Evolutionary conservation across 345 rosid species (phyloP).

Genomic region (Populus alba): DNA sequence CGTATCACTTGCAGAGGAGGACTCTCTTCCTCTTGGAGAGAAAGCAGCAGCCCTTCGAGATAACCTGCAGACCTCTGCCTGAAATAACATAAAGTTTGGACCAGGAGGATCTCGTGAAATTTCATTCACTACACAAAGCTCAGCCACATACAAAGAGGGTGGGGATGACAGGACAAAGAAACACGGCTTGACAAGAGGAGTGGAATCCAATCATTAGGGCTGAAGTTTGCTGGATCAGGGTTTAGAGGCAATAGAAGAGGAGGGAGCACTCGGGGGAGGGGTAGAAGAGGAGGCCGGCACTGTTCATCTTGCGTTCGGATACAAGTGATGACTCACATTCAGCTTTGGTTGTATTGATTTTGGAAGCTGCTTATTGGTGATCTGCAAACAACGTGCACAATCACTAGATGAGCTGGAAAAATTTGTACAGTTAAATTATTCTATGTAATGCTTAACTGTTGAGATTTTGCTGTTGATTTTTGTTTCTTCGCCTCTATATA

Average conservation of each 20-base stretch:
- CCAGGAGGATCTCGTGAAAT: constrained; percentile 90
- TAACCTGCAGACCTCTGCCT: constrained; percentile 31
- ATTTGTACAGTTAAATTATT: background rate
- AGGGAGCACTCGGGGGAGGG: constrained; percentile 23
- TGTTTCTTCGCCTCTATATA: background rate
- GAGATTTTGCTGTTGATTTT: background rate
- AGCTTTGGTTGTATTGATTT: background rate
- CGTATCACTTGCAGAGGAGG: constrained; percentile 66
- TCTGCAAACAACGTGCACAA: background rate
- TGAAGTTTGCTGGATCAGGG: constrained; percentile 44
- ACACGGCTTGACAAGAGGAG: constrained; percentile 46
- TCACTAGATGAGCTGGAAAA: background rate
- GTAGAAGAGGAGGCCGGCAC: constrained; percentile 41
- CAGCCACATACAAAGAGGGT: constrained; percentile 59
- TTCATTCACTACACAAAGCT: constrained; percentile 63
- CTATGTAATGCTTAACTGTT: background rate
- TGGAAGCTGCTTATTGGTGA: background rate
- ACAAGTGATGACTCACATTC: background rate
- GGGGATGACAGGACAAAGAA: constrained; percentile 47
- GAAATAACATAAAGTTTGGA: constrained; percentile 63
- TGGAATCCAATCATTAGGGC: constrained; percentile 77
- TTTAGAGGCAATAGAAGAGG: constrained; percentile 51
- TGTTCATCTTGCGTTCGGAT: background rate
- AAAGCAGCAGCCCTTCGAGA: constrained; percentile 63
- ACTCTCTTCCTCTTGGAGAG: constrained; percentile 72